These are phyloP conservation scores for Xylaria hypoxylon DNA, from an alignment of 2,329 filamentous ascomycete genomes.

Conservation along the genomic window DNA sequence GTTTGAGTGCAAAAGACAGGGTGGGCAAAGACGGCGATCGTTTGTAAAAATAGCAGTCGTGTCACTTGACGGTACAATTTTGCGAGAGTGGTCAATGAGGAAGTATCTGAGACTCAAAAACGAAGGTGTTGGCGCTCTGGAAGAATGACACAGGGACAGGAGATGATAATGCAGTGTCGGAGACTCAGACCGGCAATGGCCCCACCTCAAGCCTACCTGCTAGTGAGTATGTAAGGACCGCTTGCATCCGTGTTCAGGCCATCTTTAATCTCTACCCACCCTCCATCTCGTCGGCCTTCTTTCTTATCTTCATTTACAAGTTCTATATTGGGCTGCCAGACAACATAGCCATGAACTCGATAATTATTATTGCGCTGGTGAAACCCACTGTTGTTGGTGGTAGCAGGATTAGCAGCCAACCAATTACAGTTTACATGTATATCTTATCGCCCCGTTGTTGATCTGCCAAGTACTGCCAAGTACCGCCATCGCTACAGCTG, in stretches of 20 bases:
- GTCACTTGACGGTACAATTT: slow-evolving; percentile 10
- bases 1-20: slow-evolving; percentile 8
- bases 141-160: slow-evolving; percentile 9
- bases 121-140: slow-evolving; percentile 10
- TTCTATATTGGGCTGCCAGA: too few relatives aligned
- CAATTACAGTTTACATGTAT: too few relatives aligned
- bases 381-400: too few relatives aligned
- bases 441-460: too few relatives aligned
- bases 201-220: neutral
- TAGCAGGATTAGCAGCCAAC: too few relatives aligned
- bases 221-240: too few relatives aligned
- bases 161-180: slow-evolving; percentile 9
- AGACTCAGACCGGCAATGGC: slow-evolving; percentile 1
- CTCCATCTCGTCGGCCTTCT: too few relatives aligned
- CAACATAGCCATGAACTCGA: too few relatives aligned
- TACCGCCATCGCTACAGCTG: neutral
- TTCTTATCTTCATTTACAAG: too few relatives aligned
- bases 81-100: slow-evolving; percentile 1
- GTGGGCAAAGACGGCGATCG: slow-evolving; percentile 8
- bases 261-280: too few relatives aligned
- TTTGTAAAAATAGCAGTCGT: slow-evolving; percentile 8
- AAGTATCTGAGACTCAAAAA: slow-evolving; percentile 6
- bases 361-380: too few relatives aligned
- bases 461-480: neutral
- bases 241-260: too few relatives aligned